Percentiles rank a stretch among this genome's conserved stretches.
Conservation (phyloP, 768 basidiomycete species). For the Macrolepiota fuliginosa region DNA sequence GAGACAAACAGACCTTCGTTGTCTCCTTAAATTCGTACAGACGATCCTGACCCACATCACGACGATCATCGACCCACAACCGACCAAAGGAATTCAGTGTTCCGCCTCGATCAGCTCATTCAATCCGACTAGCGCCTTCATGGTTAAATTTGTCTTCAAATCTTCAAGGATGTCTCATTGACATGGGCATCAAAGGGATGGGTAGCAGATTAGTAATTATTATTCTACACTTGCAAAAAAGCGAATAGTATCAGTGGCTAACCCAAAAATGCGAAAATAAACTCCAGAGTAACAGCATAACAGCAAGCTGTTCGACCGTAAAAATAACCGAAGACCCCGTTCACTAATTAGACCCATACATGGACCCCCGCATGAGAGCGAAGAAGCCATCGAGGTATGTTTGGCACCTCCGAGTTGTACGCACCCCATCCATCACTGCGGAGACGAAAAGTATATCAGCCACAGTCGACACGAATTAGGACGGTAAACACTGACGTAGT, state of each 20-base stretch:
- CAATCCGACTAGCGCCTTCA: background rate
- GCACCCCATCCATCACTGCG: conserved; percentile 3
- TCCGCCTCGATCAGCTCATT: background rate
- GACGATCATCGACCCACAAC: background rate
- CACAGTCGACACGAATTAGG: background rate
- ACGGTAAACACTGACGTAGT: conserved; percentile 62
- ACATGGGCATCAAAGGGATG: background rate
- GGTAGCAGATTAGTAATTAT: background rate
- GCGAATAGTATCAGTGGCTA: background rate
- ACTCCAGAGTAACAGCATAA: background rate
- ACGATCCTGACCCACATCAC: background rate
- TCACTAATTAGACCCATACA: background rate
- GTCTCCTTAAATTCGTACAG: background rate
- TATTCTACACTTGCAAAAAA: conserved; percentile 1
- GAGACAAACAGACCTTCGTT: background rate
- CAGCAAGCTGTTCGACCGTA: background rate
- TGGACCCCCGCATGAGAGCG: conserved; percentile 3
- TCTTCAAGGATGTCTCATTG: background rate
- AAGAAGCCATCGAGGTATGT: background rate
- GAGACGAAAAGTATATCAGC: background rate
- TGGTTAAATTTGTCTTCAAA: background rate
- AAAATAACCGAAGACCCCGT: conserved; percentile 5
- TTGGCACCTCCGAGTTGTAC: background rate
- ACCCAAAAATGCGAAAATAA: background rate
- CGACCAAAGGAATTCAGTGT: background rate